phyloP scores from a whole-genome alignment of 2,329 filamentous ascomycete species.

The Fusarium sp. region DNA sequence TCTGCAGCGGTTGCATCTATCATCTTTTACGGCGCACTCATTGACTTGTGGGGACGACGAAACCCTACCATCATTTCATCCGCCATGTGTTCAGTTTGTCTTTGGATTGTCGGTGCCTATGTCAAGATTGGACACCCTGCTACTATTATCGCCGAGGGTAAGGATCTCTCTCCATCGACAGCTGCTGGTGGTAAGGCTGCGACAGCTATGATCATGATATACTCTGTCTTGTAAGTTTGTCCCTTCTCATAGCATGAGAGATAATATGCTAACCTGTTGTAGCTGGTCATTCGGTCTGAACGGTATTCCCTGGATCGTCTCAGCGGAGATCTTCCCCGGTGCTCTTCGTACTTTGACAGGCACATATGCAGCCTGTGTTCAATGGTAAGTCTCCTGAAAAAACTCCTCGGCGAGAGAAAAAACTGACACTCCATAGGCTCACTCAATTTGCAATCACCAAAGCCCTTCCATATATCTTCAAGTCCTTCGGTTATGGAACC shows the following conservation, averaged over 20 bases:
- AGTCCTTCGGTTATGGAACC: constrained; percentile 61
- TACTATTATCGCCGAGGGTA: constrained; percentile 58
- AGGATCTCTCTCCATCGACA: constrained; percentile 57
- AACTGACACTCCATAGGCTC: constrained; percentile 35
- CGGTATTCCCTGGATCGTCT: constrained; percentile 61
- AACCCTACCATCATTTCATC: constrained; percentile 62
- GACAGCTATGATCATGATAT: constrained; percentile 67
- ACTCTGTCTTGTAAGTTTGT: constrained; percentile 63
- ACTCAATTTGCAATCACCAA: constrained; percentile 60
- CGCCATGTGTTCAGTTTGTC: constrained; percentile 60
- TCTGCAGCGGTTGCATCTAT: constrained; percentile 54
- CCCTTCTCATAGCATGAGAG: fast-evolving
- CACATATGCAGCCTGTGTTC: constrained; percentile 56
- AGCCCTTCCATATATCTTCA: constrained; percentile 60
- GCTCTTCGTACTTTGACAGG: constrained; percentile 58
- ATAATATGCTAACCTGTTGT: neutral
- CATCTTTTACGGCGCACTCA: constrained; percentile 56
- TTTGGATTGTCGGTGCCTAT: constrained; percentile 66
- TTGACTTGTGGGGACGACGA: constrained; percentile 57
- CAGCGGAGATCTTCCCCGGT: constrained; percentile 60
- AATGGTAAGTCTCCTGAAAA: too few relatives aligned
- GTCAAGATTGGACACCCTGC: constrained; percentile 65
- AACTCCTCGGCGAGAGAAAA: too few relatives aligned
- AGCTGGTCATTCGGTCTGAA: constrained; percentile 61
- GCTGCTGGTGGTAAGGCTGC: constrained; percentile 63